phyloP scores from a whole-genome alignment of 2,329 filamentous ascomycete genomes.

The Aaosphaeria arxii region DNA sequence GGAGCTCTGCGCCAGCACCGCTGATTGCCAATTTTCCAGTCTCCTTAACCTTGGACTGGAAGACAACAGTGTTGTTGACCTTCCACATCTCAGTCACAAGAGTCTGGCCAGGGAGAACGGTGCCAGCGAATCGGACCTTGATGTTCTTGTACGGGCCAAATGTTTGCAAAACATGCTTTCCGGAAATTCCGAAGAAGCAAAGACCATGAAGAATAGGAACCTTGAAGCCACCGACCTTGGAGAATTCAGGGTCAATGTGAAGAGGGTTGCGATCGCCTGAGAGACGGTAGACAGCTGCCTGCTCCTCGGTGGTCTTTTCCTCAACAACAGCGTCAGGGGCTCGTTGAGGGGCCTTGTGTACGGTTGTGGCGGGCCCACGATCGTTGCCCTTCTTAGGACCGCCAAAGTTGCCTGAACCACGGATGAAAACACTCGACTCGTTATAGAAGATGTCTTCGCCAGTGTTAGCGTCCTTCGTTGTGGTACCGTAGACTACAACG shows the following conservation, averaged over 20 bases:
- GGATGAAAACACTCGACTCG: conserved; percentile 88
- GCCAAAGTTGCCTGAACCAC: conserved; percentile 86
- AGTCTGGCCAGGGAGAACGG: conserved; percentile 83
- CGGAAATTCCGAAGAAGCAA: conserved; percentile 87
- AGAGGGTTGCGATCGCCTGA: conserved; percentile 95
- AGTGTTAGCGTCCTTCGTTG: conserved; percentile 78
- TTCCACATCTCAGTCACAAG: conserved; percentile 94
- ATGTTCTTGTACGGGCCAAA: conserved; percentile 86
- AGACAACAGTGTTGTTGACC: conserved; percentile 73
- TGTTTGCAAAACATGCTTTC: conserved; percentile 82
- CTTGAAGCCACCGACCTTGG: conserved; percentile 93
- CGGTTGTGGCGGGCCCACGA: conserved; percentile 74
- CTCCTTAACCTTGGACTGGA: conserved; percentile 88
- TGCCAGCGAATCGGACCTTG: conserved; percentile 87
- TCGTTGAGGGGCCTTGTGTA: conserved; percentile 75
- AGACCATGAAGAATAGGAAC: conserved; percentile 94
- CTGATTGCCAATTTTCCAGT: conserved; percentile 86
- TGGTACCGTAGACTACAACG: conserved; percentile 74
- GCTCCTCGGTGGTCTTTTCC: conserved; percentile 81
- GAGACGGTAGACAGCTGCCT: conserved; percentile 89
- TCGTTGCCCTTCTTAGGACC: conserved; percentile 74
- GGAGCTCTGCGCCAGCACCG: conserved; percentile 74
- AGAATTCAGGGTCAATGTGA: conserved; percentile 91
- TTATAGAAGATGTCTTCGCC: conserved; percentile 96
- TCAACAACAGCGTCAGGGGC: conserved; percentile 79